Evolutionary conservation across 495 filamentous ascomycete species (phyloP), one percentile per base, ranked within the genome.

Genomic region (Chlorociboria aeruginascens): DNA sequence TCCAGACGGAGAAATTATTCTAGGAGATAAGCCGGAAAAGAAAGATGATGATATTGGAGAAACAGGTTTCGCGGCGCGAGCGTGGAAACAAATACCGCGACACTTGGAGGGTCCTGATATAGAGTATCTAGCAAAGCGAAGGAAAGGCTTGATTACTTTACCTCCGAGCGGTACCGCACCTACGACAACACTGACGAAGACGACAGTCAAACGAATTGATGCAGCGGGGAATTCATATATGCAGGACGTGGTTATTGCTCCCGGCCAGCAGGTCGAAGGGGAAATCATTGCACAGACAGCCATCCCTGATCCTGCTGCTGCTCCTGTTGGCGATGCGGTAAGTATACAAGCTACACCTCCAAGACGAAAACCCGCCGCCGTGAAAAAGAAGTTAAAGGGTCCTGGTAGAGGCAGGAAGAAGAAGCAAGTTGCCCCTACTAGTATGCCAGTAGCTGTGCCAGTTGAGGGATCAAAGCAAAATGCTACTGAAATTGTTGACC

Each of bases 51-150:
- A 62, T 28, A 33, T 69, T 13, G 54, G 71, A 39, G 76, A 79
- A 14, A 77, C 81, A 12, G 82, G 78, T 7, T 92, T 86, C 63
- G 74, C 70, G 33, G 76, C 81, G 41, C 79, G 76, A 63, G 77
- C 81, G 53, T 98, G 89, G 88, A 78, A 82, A 46, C 76, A 79
- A 43, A 68, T 93, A 29, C 78, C 90, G 0, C 79, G 83, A 35
- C 82, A 86, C 61, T 61, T 82, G 30, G 90, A 96, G 58, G 74
- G 74, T 7, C 70, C 83, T 0, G 81, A 86, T 37, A 66, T 80
- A 3, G 87, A 94, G 37, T 92, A 86, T 54, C 67, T 98, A 16
- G 92, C 89, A 0, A 94, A 95, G 64, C 71, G 89, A 41, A 77
- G 88, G 52, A 87, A 86, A 56, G 86, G 85, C n/a, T 63, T 85